These are phyloP conservation scores for Paraglomus occultum DNA, from an alignment of 192 early-diverging fungal species.

Conservation along the genomic window DNA sequence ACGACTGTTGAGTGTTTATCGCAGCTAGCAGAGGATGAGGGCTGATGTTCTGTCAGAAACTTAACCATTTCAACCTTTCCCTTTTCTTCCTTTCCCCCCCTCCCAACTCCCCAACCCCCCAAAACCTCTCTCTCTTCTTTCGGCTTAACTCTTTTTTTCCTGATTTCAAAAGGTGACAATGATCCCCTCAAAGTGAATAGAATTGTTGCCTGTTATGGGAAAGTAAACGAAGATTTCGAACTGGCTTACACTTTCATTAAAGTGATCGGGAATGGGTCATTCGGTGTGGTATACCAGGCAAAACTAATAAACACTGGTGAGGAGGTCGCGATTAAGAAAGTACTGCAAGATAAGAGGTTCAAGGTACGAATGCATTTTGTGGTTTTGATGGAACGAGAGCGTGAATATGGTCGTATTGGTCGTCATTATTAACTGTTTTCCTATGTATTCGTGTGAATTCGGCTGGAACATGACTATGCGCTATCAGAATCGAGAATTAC, in stretches of 20 bases:
- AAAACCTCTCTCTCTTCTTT: no score
- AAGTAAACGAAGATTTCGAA: slow-evolving; percentile 79
- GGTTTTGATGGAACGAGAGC: not conserved
- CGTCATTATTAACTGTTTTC: not conserved
- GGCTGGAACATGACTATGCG: not conserved
- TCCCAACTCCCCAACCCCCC: no score
- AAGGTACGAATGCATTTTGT: slow-evolving; percentile 59
- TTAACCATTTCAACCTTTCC: no score
- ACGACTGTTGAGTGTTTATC: no score
- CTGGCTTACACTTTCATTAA: slow-evolving; percentile 90
- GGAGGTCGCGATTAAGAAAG: slow-evolving; percentile 96
- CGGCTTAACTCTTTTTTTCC: no score
- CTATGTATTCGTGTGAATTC: slow-evolving; percentile 8
- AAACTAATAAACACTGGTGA: slow-evolving; percentile 78
- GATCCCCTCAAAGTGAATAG: slow-evolving; percentile 69
- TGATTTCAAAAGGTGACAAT: slow-evolving; percentile 32
- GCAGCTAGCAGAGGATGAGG: no score
- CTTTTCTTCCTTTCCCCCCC: no score
- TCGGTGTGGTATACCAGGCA: slow-evolving; percentile 97
- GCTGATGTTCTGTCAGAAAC: no score
- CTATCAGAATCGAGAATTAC: slow-evolving; percentile 82
- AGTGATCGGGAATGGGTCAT: slow-evolving; percentile 96
- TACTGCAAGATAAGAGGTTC: slow-evolving; percentile 97
- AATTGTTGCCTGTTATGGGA: slow-evolving; percentile 84
- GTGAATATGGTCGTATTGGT: no score